phyloP scores from a whole-genome alignment of 2,329 filamentous ascomycete species.

The Colletotrichum cuscutae region DNA sequence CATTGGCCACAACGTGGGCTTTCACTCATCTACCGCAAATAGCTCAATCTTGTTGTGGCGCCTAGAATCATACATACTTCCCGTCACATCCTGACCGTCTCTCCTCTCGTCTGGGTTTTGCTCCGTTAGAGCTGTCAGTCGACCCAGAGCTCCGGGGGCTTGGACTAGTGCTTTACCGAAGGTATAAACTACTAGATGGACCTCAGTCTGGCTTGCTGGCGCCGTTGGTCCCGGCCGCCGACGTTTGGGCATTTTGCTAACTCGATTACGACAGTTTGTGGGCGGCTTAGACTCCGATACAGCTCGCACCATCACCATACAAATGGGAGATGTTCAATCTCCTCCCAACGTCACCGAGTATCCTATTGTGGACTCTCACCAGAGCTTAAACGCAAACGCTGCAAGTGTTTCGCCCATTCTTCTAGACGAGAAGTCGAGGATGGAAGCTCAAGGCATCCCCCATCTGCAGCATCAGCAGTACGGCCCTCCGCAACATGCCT shows the following conservation, averaged over 20 bases:
- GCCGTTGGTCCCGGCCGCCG: constrained; percentile 11
- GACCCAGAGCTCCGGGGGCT: constrained; percentile 13
- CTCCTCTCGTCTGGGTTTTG: constrained; percentile 12
- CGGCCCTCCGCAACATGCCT: constrained; percentile 49
- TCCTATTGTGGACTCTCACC: constrained; percentile 34
- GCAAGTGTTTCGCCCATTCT: constrained; percentile 22
- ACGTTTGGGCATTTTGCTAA: constrained; percentile 16
- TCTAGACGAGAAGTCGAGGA: constrained; percentile 12
- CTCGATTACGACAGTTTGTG: constrained; percentile 19
- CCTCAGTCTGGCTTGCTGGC: constrained; percentile 9
- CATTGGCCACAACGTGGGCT: constrained; percentile 32
- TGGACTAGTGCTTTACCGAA: constrained; percentile 28
- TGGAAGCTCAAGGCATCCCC: constrained; percentile 35
- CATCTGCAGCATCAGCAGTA: constrained; percentile 41
- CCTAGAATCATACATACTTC: constrained; percentile 21
- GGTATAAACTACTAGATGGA: constrained; percentile 29
- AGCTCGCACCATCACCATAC: constrained; percentile 22
- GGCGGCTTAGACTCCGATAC: constrained; percentile 25
- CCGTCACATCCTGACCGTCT: constrained; percentile 22
- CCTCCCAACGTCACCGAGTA: constrained; percentile 36
- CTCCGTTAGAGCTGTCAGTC: constrained; percentile 7
- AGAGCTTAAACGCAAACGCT: constrained; percentile 14
- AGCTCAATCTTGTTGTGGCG: constrained; percentile 35
- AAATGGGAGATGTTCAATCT: constrained; percentile 49
- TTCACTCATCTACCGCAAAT: constrained; percentile 34